phyloP scores from a whole-genome alignment of 1,284 basidiomycete genomes.

The Trichosporon faecale region DNA sequence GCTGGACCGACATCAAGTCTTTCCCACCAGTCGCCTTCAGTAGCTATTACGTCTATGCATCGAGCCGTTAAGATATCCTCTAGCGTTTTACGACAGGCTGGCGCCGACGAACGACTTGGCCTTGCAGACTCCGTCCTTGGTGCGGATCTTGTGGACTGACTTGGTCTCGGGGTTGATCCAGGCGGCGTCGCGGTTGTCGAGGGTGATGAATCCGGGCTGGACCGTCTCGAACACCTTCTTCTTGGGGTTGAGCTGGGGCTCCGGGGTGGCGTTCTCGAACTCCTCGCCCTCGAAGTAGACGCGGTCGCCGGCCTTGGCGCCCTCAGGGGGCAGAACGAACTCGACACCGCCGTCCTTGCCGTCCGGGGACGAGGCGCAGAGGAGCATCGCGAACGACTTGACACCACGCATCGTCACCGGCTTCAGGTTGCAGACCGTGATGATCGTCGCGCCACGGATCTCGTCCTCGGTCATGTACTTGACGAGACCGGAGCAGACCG shows the following conservation, averaged over 20 bases:
- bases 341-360: conserved; percentile 90
- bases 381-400: conserved; percentile 94
- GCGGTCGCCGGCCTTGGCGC: conserved; percentile 80
- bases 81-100: conserved; percentile 65
- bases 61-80: background rate
- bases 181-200: conserved; percentile 79
- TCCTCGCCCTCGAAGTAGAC: conserved; percentile 88
- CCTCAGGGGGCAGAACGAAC: conserved; percentile 79
- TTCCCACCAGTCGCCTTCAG: background rate
- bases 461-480: conserved; percentile 91
- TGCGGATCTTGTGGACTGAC: conserved; percentile 75
- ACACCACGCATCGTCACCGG: conserved; percentile 93
- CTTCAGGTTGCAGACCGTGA: conserved; percentile 88
- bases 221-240: conserved; percentile 96
- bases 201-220: conserved; percentile 82
- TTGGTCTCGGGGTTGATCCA: conserved; percentile 86
- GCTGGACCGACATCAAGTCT: no score
- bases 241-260: conserved; percentile 87
- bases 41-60: conserved; percentile 10
- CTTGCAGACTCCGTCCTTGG: conserved; percentile 73
- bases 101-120: conserved; percentile 82
- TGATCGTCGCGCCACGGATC: conserved; percentile 78
- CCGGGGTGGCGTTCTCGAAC: conserved; percentile 68
- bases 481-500: conserved; percentile 90
- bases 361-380: conserved; percentile 70